Evolutionary conservation across 352 stramenopile genomes (phyloP).

Genomic region (Globisporangium ultimum): DNA sequence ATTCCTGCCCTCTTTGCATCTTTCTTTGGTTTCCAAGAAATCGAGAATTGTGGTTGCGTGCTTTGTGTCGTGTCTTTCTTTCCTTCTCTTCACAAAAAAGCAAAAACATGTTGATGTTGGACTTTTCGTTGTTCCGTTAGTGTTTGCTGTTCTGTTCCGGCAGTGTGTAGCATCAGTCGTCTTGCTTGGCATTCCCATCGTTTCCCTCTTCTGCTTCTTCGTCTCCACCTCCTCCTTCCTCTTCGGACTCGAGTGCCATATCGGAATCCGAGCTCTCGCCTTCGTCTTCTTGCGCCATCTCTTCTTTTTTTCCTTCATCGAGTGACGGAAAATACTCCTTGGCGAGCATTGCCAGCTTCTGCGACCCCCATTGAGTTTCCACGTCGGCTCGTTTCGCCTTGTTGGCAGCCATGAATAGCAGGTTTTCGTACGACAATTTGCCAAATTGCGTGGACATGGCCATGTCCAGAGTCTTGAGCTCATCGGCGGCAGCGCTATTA

Average conservation of each 20-base stretch:
- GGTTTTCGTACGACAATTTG: constrained; percentile 59
- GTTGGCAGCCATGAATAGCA: constrained; percentile 62
- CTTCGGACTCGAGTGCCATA: constrained; percentile 28
- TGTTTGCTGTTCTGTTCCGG: constrained; percentile 2
- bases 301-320: constrained; percentile 12
- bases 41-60: constrained; percentile 1
- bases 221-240: constrained; percentile 5
- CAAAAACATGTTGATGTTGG: background rate
- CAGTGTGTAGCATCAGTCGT: background rate
- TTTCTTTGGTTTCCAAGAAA: background rate
- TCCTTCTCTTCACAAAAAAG: constrained; percentile 6
- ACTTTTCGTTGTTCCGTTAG: constrained; percentile 3
- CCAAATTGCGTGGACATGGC: constrained; percentile 41
- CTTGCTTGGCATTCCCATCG: constrained; percentile 9
- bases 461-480: constrained; percentile 56
- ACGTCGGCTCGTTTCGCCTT: constrained; percentile 49
- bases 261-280: constrained; percentile 30
- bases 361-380: constrained; percentile 53
- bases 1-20: background rate
- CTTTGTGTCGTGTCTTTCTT: constrained; percentile 14
- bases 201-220: constrained; percentile 15
- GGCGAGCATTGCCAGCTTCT: constrained; percentile 48
- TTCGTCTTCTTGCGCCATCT: constrained; percentile 11
- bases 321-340: constrained; percentile 66
- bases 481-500: constrained; percentile 36